Evolutionary conservation across 2,329 filamentous ascomycete genomes (phyloP), one percentile per base, ranked within the genome.

Genomic region (Pseudogymnoascus sp.): DNA sequence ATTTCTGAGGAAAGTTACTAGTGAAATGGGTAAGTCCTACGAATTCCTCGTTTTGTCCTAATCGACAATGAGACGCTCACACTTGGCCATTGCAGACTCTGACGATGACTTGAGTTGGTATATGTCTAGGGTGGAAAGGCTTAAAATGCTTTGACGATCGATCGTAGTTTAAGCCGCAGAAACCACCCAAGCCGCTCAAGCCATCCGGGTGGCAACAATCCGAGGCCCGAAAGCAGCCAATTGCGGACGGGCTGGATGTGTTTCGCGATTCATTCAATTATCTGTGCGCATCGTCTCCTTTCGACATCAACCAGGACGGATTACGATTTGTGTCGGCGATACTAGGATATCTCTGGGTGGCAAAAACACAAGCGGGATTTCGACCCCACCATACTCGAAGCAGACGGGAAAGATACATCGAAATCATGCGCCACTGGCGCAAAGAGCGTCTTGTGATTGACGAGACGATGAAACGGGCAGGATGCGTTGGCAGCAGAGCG

Each of bases 231-330:
- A 8, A 53, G 50, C 50, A 56, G n/a, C 14, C 50, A 31, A 31
- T 31, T 7, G 50, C 1, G 6, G 50, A 56, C 24, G 16, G 50
- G 5, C 16, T 56, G 31, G 19, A 28, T 6, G 50, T 31, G 24
- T 56, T 56, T 56, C 31, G 50, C 24, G 24, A 56, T 56, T 56
- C 24, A 56, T 56, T 56, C 12, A 31, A 31, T 8, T 31, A 4
- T 28, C n/a, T 56, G 50, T 56, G 50, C 4, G 75, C 74, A 62
- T 82, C 78, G 8, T 68, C 74, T 22, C 70, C 72, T 35, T 82
- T 82, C 66, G 68, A 82, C 64, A 78, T 82, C 31, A 78, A 82
- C 63, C 35, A 77, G 46, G 71, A 80, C 64, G 73, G 75, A 11
- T 67, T 73, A 24, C 70, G 70, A 62, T 78, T 80, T 63, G 70